phyloP scores from a whole-genome alignment of 2,329 filamentous ascomycete species.

The Stemphylium beticola region DNA sequence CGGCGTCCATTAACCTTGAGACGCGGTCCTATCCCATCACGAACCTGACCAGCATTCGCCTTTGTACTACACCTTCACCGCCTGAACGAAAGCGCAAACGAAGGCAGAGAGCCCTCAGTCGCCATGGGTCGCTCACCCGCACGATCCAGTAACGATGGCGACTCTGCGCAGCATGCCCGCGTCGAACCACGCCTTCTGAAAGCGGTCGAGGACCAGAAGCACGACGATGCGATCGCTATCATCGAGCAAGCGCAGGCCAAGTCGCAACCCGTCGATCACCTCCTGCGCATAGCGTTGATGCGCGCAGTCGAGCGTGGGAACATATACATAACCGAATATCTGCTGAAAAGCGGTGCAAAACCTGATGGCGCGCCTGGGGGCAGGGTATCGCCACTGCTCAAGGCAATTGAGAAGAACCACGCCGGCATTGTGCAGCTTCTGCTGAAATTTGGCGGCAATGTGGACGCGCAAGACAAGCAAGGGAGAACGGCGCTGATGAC shows the following conservation, averaged over 20 bases:
- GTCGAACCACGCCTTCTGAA: slow-evolving; percentile 45
- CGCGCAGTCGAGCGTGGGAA: slow-evolving; percentile 45
- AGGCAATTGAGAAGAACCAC: slow-evolving; percentile 42
- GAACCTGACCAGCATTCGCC: slow-evolving; percentile 6
- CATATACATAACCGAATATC: slow-evolving; percentile 37
- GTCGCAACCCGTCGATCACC: slow-evolving; percentile 40
- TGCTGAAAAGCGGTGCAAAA: slow-evolving; percentile 43
- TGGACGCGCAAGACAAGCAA: slow-evolving; percentile 45
- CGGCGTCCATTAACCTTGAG: slow-evolving; percentile 7
- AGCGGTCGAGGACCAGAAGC: slow-evolving; percentile 41
- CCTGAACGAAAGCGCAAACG: slow-evolving; percentile 5
- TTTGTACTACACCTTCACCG: not conserved
- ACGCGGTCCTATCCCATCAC: slow-evolving; percentile 10
- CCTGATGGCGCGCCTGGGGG: slow-evolving; percentile 43
- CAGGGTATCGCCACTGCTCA: slow-evolving; percentile 38
- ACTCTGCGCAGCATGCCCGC: slow-evolving; percentile 35
- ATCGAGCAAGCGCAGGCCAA: slow-evolving; percentile 44
- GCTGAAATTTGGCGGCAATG: slow-evolving; percentile 40
- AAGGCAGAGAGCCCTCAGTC: slow-evolving; percentile 21
- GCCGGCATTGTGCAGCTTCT: slow-evolving; percentile 40
- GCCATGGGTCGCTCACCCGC: slow-evolving; percentile 45
- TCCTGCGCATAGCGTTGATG: slow-evolving; percentile 46
- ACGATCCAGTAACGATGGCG: slow-evolving; percentile 44
- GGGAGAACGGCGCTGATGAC: slow-evolving; percentile 48
- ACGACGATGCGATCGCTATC: slow-evolving; percentile 42